Evolutionary conservation across 176 grass and related monocot species (phyloP), one percentile per base, ranked within the genome.

Genomic region (Carex littledalei): DNA sequence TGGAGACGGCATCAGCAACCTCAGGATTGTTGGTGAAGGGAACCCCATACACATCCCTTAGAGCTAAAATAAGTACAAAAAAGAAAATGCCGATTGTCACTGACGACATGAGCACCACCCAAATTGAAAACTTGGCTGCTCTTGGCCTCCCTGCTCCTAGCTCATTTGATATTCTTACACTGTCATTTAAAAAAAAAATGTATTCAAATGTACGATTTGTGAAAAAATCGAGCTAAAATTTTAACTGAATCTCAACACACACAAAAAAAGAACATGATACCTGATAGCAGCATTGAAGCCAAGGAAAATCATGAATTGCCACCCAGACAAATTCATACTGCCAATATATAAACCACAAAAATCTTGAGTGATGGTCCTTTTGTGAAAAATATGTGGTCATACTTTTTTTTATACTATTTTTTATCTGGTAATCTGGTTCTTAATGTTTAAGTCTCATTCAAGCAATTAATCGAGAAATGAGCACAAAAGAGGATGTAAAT

Each of bases 271-370:
- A 49, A 49, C 10, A 8, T 2, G 8, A 86, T 88, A 94, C 87
- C 92, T 96, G 47, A 96, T 96, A 50, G 92, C 94, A 16, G 94
- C 90, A 39, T 94, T 97, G 79, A 97, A 92, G 6, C 94, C 94
- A n/a, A 97, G 63, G 90, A 97, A 97, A 80, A 97, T 87, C 94
- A 94, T 94, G 85, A 90, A 62, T 79, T 94, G 84, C 94, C 94
- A 94, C 60, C 92, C 94, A 61, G 62, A 89, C 32, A 97, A 61
- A 58, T 91, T 97, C 6, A 56, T 86, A 43, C 94, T 97, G 89
- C 63, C 4, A 2, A n/a, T 18, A 8, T 45, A 61, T 49, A 45
- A 0, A 81, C 21, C 13, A 74, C 9, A 76, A 52, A 17, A 45
- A 18, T 37, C 2, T 47, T 47, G 8, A 62, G n/a, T n/a, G 21